phyloP scores from a whole-genome alignment of 2,329 filamentous ascomycete genomes.

The Paraphoma chrysanthemicola region DNA sequence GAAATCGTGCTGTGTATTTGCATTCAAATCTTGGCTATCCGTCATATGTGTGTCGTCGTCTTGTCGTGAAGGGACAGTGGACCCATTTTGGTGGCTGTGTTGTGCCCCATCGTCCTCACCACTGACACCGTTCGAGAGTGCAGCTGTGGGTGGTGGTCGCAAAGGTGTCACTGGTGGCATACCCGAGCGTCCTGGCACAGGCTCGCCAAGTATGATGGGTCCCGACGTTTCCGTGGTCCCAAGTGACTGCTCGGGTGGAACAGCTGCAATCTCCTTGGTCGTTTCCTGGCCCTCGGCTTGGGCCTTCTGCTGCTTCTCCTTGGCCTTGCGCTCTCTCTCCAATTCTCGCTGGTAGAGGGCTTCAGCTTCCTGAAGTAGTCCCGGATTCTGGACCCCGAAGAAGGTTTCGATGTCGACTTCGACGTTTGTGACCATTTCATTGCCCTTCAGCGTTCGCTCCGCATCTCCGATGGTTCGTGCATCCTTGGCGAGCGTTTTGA shows the following conservation, averaged over 20 bases:
- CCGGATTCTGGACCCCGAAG: conserved; percentile 66
- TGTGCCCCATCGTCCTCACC: conserved; percentile 41
- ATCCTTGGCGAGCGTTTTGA: conserved; percentile 84
- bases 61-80: conserved; percentile 46
- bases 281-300: conserved; percentile 49
- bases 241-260: conserved; percentile 51
- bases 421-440: conserved; percentile 90
- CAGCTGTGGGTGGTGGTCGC: conserved; percentile 53
- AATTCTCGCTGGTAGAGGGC: conserved; percentile 74
- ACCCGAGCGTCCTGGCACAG: conserved; percentile 60
- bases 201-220: conserved; percentile 66
- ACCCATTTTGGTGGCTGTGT: conserved; percentile 51
- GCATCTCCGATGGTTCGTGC: conserved; percentile 82
- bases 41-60: conserved; percentile 55
- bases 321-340: conserved; percentile 67
- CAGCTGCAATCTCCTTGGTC: conserved; percentile 49
- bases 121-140: conserved; percentile 65
- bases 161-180: conserved; percentile 54
- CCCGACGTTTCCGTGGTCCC: conserved; percentile 53
- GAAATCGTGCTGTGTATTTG: conserved; percentile 38
- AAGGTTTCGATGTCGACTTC: conserved; percentile 89
- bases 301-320: conserved; percentile 59
- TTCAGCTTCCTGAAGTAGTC: conserved; percentile 71
- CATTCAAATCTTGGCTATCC: conserved; percentile 49
- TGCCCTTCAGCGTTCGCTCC: conserved; percentile 83